These are phyloP conservation scores for Ottelia alismoides DNA, from an alignment of 106 monocot genomes.

Conservation along the genomic window DNA sequence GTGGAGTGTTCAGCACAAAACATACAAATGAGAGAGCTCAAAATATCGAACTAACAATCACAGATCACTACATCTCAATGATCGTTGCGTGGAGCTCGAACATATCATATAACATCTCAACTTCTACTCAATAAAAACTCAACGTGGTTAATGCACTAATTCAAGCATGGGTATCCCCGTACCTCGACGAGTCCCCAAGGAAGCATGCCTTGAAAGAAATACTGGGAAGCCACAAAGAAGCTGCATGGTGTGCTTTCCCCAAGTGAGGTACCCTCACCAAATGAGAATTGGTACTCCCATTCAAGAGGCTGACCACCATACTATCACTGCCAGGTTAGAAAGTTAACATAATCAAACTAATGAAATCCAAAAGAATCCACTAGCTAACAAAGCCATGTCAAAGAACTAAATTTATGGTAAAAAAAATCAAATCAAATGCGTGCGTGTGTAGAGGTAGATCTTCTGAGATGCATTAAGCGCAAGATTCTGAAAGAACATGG, in stretches of 20 bases:
- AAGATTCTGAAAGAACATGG: no score
- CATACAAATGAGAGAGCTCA: background rate
- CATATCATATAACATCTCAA: background rate
- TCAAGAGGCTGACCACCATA: conserved; percentile 39
- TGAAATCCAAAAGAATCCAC: no score
- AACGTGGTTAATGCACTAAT: no score
- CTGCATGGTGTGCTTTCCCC: conserved; percentile 23
- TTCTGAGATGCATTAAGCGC: no score
- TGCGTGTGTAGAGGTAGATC: no score
- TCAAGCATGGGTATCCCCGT: background rate
- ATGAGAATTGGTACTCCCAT: conserved; percentile 32
- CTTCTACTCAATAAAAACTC: background rate
- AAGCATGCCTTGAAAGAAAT: conserved; percentile 27
- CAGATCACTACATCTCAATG: background rate
- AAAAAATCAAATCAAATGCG: no score
- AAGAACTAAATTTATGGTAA: no score
- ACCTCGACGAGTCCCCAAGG: conserved; percentile 52
- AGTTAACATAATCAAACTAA: no score
- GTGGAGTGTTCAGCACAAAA: background rate
- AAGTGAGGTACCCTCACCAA: conserved; percentile 12
- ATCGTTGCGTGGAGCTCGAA: background rate
- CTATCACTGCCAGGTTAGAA: no score
- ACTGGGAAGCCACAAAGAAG: conserved; percentile 15
- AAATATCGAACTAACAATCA: background rate
- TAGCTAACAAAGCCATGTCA: no score